Conservation (phyloP, 371 early-diverging fungal species). For the Batkoa obscura region DNA sequence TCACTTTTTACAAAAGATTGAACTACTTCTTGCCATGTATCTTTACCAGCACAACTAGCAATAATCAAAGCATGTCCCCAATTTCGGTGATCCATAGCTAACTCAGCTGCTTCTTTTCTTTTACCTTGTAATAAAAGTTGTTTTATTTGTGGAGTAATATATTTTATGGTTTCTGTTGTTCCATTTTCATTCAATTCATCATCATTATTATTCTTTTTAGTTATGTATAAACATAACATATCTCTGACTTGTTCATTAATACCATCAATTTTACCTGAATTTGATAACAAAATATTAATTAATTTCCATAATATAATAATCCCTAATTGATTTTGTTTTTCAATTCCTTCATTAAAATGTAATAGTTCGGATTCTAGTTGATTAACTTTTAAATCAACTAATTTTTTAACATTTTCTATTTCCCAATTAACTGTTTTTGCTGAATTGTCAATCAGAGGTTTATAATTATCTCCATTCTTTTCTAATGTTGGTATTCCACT, state of each 20-base stretch:
- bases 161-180: conserved; percentile 2
- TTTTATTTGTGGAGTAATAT: conserved; percentile 17
- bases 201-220: too few relatives aligned
- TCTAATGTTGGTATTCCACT: not conserved
- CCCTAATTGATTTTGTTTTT: conserved; percentile 12
- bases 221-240: not conserved
- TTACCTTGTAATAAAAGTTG: conserved; percentile 47
- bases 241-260: conserved; percentile 28
- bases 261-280: conserved; percentile 30
- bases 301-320: conserved; percentile 35
- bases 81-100: conserved; percentile 41
- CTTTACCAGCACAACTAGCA: conserved; percentile 64
- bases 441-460: not conserved
- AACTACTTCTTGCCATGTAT: conserved; percentile 64
- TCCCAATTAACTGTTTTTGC: not conserved
- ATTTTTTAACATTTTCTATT: not conserved
- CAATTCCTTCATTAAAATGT: conserved; percentile 12
- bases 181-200: not conserved
- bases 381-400: not conserved
- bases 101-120: conserved; percentile 47
- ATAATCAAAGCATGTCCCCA: conserved; percentile 87
- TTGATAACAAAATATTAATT: conserved; percentile 34
- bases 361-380: not conserved
- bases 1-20: conserved; percentile 33
- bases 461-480: not conserved